Evolutionary conservation across 2,329 filamentous ascomycete species (phyloP), one percentile per base, ranked within the genome.

Genomic region (Sporothrix pseudoabietina): DNA sequence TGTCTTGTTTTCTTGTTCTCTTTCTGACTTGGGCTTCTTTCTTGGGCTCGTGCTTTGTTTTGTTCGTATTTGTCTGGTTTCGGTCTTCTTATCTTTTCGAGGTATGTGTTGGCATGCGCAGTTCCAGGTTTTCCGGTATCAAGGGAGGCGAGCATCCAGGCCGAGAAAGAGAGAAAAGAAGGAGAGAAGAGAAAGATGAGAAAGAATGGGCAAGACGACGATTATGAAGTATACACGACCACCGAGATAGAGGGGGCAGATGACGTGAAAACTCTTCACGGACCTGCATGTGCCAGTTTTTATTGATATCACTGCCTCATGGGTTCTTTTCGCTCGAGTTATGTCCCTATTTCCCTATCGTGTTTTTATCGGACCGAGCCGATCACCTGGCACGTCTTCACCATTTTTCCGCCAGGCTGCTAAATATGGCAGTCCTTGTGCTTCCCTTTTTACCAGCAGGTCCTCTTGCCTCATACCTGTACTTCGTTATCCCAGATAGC

Each of bases 181-280:
- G 30, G 14, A 35, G 61, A 47, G 10, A 54, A 22, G 19, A 54
- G 22, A 39, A 52, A 49, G 26, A 54, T 16, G 16, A 30, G 30
- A 54, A 39, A 47, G 12, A 26, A 26, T 14, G 66, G 66, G 66
- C 22, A 26, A 16, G 8, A 54, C 9, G 32, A 22, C 9, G 32
- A 22, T 39, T 69, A 69, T 47, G 19, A 69, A 55, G 63, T 22
- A 39, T 26, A 68, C 44, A 10, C 52, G 2, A 10, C n/a, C 39
- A 44, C 47, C 30, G 10, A 39, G 30, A 41, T 69, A 22, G 66
- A 55, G 30, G 8, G 22, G 19, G 19, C 5, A 49, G 39, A 54
- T 7, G 30, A 69, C 30, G 66, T 69, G 66, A 69, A 69, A 69
- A 69, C 32, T 69, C 66, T 69, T 69, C 47, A 69, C 66, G 30